Evolutionary conservation across 2,329 filamentous ascomycete species (phyloP).

Genomic region (Aspergillus quadricinctus): DNA sequence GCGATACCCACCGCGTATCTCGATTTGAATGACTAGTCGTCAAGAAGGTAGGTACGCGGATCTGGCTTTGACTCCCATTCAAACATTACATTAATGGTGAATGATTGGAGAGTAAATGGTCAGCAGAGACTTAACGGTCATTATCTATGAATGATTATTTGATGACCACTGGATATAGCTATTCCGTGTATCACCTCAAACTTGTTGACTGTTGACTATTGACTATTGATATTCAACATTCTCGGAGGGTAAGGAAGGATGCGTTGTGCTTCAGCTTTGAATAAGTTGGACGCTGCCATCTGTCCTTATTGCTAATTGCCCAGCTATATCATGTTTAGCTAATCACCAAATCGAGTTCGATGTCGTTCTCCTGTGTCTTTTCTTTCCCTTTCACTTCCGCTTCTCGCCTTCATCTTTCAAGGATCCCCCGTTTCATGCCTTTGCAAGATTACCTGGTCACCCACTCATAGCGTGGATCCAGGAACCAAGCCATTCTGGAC

Average conservation of each 20-base stretch:
- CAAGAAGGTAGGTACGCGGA: background rate
- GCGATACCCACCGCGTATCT: background rate
- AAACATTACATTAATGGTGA: background rate
- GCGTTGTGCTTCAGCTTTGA: no score
- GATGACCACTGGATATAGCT: background rate
- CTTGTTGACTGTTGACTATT: no score
- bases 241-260: no score
- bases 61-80: background rate
- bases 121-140: background rate
- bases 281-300: no score
- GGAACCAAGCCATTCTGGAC: no score
- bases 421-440: no score
- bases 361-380: background rate
- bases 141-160: background rate
- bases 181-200: background rate
- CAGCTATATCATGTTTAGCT: background rate
- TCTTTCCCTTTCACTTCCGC: background rate
- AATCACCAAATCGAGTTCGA: background rate
- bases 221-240: background rate
- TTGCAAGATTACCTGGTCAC: background rate
- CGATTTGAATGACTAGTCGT: background rate
- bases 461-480: background rate
- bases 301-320: no score
- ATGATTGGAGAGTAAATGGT: background rate
- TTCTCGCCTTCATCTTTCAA: background rate